These are phyloP conservation scores for Apiospora rasikravindrae DNA, from an alignment of 2,329 filamentous ascomycete genomes.

Conservation along the genomic window DNA sequence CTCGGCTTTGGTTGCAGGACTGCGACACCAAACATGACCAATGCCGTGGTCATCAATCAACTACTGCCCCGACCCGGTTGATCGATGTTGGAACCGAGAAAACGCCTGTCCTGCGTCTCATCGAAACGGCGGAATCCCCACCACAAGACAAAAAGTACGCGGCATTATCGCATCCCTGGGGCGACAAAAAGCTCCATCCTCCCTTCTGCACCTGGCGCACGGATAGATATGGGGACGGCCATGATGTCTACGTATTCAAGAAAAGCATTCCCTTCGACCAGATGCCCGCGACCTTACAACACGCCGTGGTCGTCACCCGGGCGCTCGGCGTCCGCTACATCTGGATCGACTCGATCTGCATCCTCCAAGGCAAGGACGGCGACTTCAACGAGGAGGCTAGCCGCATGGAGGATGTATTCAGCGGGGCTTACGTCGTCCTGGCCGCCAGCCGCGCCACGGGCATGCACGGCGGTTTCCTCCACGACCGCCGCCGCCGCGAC, in stretches of 20 bases:
- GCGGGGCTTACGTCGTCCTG: not conserved
- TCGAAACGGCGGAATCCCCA: not conserved
- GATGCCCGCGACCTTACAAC: constrained; percentile 25
- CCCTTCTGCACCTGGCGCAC: not conserved
- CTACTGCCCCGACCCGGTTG: not conserved
- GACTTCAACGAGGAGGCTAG: constrained; percentile 25
- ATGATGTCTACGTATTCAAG: not conserved
- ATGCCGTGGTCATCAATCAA: not conserved
- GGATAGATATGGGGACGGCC: not conserved
- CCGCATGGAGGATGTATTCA: constrained; percentile 19
- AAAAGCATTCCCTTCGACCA: not conserved
- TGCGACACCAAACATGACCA: not conserved
- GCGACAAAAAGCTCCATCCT: not conserved
- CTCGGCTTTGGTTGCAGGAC: not conserved
- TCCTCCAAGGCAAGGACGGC: constrained; percentile 23
- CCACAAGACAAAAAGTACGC: not conserved
- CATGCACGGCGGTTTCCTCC: not conserved
- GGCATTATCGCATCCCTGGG: not conserved
- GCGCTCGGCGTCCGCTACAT: constrained; percentile 25
- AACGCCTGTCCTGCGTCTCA: not conserved
- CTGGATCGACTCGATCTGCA: constrained; percentile 29
- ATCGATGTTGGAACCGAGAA: not conserved
- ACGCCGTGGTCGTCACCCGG: constrained; percentile 26
- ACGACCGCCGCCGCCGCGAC: not conserved
- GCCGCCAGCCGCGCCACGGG: not conserved